Percentiles rank a stretch among this genome's conserved stretches.
Conservation (phyloP, 2,329 filamentous ascomycete genomes). For the Xylariaceae sp. region DNA sequence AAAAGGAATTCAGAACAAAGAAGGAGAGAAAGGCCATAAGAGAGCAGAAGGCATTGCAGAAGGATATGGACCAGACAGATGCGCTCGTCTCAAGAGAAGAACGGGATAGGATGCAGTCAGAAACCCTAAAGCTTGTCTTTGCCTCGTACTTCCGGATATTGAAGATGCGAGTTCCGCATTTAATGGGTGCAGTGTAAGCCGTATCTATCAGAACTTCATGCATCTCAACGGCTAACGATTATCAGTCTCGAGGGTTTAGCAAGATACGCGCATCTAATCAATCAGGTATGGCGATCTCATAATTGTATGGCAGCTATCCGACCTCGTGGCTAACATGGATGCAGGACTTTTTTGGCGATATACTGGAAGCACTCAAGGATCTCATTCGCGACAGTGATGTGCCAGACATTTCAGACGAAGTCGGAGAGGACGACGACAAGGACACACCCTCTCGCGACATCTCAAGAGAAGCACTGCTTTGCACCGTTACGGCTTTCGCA, state of each 20-base stretch:
- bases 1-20: conserved; percentile 86
- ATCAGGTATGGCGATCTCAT: conserved; percentile 48
- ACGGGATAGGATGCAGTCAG: conserved; percentile 87
- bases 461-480: conserved; percentile 83
- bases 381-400: conserved; percentile 73
- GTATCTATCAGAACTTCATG: conserved; percentile 5
- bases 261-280: conserved; percentile 93
- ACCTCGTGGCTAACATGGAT: too few species aligned
- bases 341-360: conserved; percentile 93
- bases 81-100: conserved; percentile 89
- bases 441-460: conserved; percentile 59
- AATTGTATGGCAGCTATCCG: too few species aligned
- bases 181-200: conserved; percentile 81
- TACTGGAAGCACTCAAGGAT: conserved; percentile 91
- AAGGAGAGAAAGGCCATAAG: conserved; percentile 73
- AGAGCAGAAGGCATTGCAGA: conserved; percentile 82
- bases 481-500: conserved; percentile 95
- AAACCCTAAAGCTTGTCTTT: conserved; percentile 94
- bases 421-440: conserved; percentile 38
- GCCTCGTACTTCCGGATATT: conserved; percentile 92
- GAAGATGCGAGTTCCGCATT: conserved; percentile 71
- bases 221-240: conserved; percentile 17
- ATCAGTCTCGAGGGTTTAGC: conserved; percentile 73
- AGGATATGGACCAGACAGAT: conserved; percentile 90
- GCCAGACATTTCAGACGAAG: conserved; percentile 40